Evolutionary conservation across 306 rosid genomes (phyloP).

Genomic region (Vachellia pachyceras): DNA sequence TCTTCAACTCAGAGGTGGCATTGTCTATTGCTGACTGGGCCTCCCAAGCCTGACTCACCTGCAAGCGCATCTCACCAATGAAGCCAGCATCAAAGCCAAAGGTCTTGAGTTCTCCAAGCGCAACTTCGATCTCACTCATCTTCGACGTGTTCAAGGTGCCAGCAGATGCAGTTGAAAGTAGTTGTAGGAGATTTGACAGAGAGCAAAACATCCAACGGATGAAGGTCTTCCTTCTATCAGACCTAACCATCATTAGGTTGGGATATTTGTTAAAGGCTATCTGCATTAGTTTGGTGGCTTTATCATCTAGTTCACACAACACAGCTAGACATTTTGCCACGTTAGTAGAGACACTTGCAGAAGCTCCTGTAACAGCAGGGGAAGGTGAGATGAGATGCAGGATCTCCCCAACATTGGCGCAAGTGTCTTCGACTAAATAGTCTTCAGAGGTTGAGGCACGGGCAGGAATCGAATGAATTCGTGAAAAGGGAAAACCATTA

Average conservation of each 20-base stretch:
- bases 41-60: constrained; percentile 15
- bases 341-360: background rate
- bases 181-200: constrained; percentile 3
- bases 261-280: constrained; percentile 22
- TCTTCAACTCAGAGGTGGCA: constrained; percentile 3
- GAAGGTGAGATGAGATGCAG: background rate
- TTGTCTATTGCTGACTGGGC: background rate
- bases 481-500: background rate
- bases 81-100: constrained; percentile 11
- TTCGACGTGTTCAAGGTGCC: background rate
- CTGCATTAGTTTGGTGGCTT: background rate
- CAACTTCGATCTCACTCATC: background rate
- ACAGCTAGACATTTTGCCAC: background rate
- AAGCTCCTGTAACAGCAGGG: background rate
- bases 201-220: constrained; percentile 19
- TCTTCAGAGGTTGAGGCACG: background rate
- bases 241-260: background rate
- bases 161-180: background rate
- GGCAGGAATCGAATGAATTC: background rate
- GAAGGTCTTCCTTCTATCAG: constrained; percentile 11
- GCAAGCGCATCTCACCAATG: background rate
- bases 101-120: background rate
- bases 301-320: background rate
- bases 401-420: background rate
- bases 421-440: background rate